phyloP scores from a whole-genome alignment of 805 yeast species.

The Yarrowia sp. region DNA sequence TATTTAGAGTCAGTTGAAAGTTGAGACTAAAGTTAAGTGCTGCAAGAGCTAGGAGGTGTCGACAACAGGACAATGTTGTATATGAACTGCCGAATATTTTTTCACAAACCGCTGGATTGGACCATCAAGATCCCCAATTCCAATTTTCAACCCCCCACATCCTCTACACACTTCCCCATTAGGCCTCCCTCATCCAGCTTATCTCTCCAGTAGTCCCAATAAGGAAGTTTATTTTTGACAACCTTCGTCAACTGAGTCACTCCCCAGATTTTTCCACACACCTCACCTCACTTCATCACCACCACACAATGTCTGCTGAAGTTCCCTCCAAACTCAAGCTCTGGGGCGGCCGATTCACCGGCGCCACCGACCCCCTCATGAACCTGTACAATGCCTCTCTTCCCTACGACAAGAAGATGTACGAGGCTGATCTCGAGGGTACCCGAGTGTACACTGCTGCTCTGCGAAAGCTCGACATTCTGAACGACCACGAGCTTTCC shows the following conservation, averaged over 20 bases:
- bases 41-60: no score
- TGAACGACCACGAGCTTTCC: slow-evolving; percentile 72
- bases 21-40: background rate
- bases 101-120: no score
- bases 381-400: slow-evolving; percentile 95
- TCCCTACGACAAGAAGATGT: slow-evolving; percentile 96
- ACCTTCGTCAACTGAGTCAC: slow-evolving; percentile 25
- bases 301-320: slow-evolving; percentile 39
- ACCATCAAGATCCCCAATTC: no score
- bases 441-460: slow-evolving; percentile 93
- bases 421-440: slow-evolving; percentile 90
- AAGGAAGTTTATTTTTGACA: slow-evolving; percentile 15
- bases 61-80: no score
- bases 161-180: no score
- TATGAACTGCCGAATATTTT: no score
- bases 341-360: slow-evolving; percentile 99
- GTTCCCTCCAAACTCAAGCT: slow-evolving; percentile 67
- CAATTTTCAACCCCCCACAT: no score
- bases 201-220: background rate
- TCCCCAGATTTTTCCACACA: slow-evolving; percentile 20
- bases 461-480: slow-evolving; percentile 74
- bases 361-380: slow-evolving; percentile 95
- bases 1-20: slow-evolving; percentile 5
- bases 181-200: background rate
- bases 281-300: background rate